phyloP scores from a whole-genome alignment of 129 eudicot genomes.

The Lactuca sativa region DNA sequence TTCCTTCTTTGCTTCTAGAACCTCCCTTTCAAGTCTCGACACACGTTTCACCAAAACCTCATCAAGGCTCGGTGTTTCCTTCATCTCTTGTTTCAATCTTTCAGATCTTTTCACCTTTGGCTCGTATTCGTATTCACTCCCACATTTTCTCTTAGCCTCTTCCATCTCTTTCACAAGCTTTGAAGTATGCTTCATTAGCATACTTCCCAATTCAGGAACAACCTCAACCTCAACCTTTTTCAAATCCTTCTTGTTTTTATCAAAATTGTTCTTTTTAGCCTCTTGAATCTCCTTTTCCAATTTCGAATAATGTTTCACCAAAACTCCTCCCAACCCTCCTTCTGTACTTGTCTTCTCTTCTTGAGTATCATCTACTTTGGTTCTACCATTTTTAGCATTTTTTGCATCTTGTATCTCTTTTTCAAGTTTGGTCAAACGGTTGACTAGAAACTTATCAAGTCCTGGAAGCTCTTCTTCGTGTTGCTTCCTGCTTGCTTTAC shows the following conservation, averaged over 20 bases:
- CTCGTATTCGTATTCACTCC: constrained; percentile 36
- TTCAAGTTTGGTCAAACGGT: constrained; percentile 78
- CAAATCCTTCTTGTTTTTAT: constrained; percentile 18
- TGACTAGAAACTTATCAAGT: constrained; percentile 81
- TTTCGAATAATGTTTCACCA: not conserved
- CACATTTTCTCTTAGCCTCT: constrained; percentile 40
- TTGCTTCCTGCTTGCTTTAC: constrained; percentile 24
- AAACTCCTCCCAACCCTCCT: not conserved
- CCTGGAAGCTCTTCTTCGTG: constrained; percentile 52
- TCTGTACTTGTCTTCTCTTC: too few species aligned
- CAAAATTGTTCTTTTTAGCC: not conserved
- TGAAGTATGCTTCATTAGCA: constrained; percentile 61
- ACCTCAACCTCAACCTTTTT: constrained; percentile 23
- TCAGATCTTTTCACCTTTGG: constrained; percentile 33
- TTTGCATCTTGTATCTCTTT: constrained; percentile 77
- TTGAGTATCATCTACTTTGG: not conserved
- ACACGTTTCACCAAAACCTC: constrained; percentile 63
- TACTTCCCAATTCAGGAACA: constrained; percentile 60
- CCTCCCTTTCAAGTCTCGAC: constrained; percentile 74
- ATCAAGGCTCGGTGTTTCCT: constrained; percentile 61
- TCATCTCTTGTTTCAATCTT: constrained; percentile 34
- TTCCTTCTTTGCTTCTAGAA: constrained; percentile 64
- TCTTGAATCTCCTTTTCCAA: not conserved
- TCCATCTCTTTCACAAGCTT: constrained; percentile 76
- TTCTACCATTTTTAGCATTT: constrained; percentile 39